Percentiles rank a stretch among this genome's conserved stretches.
Evolutionary conservation across 768 basidiomycete species (phyloP).

Genomic region (Ephemerocybe angulata): DNA sequence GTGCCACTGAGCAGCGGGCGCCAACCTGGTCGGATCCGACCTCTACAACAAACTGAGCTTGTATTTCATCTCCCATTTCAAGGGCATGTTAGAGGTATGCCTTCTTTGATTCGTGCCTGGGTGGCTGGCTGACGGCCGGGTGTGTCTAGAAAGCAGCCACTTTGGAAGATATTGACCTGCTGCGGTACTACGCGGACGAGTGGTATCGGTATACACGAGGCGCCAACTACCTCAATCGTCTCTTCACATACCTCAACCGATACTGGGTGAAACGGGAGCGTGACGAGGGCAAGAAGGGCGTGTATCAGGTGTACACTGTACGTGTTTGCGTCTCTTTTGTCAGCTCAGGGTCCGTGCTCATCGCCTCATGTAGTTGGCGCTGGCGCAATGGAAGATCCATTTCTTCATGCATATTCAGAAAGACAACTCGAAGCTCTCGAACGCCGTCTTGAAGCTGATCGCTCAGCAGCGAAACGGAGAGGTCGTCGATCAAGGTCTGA

Average conservation of each 20-base stretch:
- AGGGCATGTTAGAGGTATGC: constrained; percentile 52
- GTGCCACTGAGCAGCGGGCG: constrained; percentile 61
- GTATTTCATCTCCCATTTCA: constrained; percentile 86
- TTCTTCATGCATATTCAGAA: constrained; percentile 86
- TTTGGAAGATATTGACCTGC: constrained; percentile 83
- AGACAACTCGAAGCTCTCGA: constrained; percentile 77
- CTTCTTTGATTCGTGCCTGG: not conserved
- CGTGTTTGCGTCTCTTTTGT: constrained; percentile 23
- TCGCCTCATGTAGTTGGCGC: constrained; percentile 60
- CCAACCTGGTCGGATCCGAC: constrained; percentile 97
- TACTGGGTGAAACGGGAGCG: constrained; percentile 99
- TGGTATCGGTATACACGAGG: constrained; percentile 98
- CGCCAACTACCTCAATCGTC: constrained; percentile 92
- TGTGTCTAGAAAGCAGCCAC: constrained; percentile 65
- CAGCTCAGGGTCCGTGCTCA: constrained; percentile 1
- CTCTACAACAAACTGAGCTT: constrained; percentile 89
- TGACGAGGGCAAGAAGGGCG: constrained; percentile 94
- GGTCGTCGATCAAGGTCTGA: constrained; percentile 87
- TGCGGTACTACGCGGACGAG: constrained; percentile 88
- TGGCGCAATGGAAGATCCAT: constrained; percentile 93
- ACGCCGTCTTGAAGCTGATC: constrained; percentile 84
- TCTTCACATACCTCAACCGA: constrained; percentile 97
- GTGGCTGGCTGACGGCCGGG: constrained; percentile 13
- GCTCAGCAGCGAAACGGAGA: constrained; percentile 95
- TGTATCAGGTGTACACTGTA: constrained; percentile 96